These are phyloP conservation scores for Tetradesmus lagerheimii DNA, from an alignment of 139 green algal genomes.

Conservation along the genomic window DNA sequence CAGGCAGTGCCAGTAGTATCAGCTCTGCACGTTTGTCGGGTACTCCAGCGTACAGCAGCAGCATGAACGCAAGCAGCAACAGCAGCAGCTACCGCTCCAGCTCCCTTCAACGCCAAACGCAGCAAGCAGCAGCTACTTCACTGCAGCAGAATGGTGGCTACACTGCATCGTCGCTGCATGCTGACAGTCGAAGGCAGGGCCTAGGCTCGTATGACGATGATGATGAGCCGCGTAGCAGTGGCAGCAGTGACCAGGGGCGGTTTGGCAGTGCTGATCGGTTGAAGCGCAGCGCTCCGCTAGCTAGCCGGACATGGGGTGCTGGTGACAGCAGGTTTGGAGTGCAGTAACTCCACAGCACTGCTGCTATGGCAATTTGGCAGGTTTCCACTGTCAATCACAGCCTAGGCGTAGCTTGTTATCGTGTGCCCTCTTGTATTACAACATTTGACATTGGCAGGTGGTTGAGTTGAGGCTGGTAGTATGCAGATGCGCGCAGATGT, in stretches of 20 bases:
- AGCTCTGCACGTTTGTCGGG: neutral
- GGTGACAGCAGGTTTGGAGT: neutral
- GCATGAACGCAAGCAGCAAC: slow-evolving; percentile 9
- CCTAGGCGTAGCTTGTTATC: too few relatives aligned
- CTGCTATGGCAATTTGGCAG: too few relatives aligned
- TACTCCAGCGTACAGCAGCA: neutral
- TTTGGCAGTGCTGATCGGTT: neutral
- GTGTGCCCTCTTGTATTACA: too few relatives aligned
- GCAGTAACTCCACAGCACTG: too few relatives aligned
- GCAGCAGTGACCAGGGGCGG: neutral
- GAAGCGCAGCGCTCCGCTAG: neutral
- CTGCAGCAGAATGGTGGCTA: too few relatives aligned
- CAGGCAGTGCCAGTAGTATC: neutral
- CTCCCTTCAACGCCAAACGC: too few relatives aligned
- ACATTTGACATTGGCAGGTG: too few relatives aligned
- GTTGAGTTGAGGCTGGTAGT: too few relatives aligned
- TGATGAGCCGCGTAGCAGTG: neutral
- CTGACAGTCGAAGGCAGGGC: neutral
- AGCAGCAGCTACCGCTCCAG: neutral
- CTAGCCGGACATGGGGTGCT: neutral
- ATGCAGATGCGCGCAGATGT: too few relatives aligned
- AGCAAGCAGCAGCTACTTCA: too few relatives aligned
- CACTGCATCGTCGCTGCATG: neutral
- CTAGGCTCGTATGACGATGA: neutral
- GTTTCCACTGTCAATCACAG: too few relatives aligned